Conservation (phyloP, 1,284 basidiomycete genomes). For the Cutaneotrichosporon spelunceum region DNA sequence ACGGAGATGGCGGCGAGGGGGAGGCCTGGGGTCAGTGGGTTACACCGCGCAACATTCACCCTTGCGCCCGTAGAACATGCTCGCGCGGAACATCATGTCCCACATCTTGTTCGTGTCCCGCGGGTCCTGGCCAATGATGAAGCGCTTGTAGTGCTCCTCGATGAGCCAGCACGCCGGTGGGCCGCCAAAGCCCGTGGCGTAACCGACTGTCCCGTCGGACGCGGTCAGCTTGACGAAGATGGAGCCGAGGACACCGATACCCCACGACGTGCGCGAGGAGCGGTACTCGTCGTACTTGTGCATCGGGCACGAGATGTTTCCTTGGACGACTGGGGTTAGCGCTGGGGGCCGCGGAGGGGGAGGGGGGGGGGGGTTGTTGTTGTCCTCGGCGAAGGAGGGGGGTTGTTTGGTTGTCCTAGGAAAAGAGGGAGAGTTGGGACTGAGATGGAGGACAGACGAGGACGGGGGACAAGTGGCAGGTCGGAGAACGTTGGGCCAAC, state of each 20-base stretch:
- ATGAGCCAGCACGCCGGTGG: slow-evolving; percentile 60
- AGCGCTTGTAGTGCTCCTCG: slow-evolving; percentile 57
- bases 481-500: too few species aligned
- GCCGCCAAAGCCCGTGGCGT: slow-evolving; percentile 58
- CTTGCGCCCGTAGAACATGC: slow-evolving; percentile 59
- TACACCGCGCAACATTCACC: slow-evolving; percentile 26
- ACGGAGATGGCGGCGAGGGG: slow-evolving; percentile 57
- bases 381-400: slow-evolving; percentile 7
- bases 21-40: slow-evolving; percentile 41
- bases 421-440: background rate
- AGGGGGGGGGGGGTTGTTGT: background rate
- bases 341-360: slow-evolving; percentile 6
- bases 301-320: slow-evolving; percentile 54
- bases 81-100: slow-evolving; percentile 54
- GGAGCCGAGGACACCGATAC: slow-evolving; percentile 53
- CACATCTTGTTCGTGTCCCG: slow-evolving; percentile 56
- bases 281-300: slow-evolving; percentile 56
- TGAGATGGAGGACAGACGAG: background rate
- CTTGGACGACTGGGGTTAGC: slow-evolving; percentile 38
- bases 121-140: slow-evolving; percentile 57
- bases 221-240: slow-evolving; percentile 57
- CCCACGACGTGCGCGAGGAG: slow-evolving; percentile 55
- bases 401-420: background rate
- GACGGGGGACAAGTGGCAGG: too few species aligned
- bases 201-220: slow-evolving; percentile 55